Base-by-base conservation (phyloP, 2,329 filamentous ascomycete genomes). In the Colletotrichum cordylinicola region DNA sequence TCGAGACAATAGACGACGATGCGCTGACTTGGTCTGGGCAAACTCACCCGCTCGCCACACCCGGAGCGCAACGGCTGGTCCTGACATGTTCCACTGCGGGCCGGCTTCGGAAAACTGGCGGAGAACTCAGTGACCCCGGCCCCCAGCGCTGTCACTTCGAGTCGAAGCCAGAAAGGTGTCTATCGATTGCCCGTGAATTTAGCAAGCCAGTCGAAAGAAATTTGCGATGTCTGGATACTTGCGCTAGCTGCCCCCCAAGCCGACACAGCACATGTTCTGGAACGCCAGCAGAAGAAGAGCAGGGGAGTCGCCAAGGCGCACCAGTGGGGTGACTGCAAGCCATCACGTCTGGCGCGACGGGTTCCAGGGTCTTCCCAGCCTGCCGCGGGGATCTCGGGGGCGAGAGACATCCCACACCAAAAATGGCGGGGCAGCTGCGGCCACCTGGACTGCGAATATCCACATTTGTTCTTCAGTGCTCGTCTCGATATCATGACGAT, bases 311-410 rank as follows among this genome's bases (percentile, higher is more conserved):
- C 73, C 73, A 64, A 72, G 62, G 33, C 33, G 24, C 56, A 48
- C n/a, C 62, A n/a, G 67, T 74, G 61, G 72, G 60, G 72, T 71
- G 67, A 55, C 52, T 55, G 58, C 58, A 48, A 43, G 58, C 66
- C 52, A 74, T 35, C 39, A 61, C 55, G 24, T 33, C 58, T 66
- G 58, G 48, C 67, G 58, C 67, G 48, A 35, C 37, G 55, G 35
- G 69, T 68, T 65, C 73, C 64, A 61, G 73, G 73, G 43, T 73
- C 43, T 29, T 69, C 9, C 27, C 58, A 60, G 31, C 21, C 70
- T 43, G 43, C 21, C 64, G 43, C 73, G 73, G 73, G 73, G 73
- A 75, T 75, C 62, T 69, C 73, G 70, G 73, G 73, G 73, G 70
- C 73, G 73, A 75, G 64, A 68, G 55, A 33, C 56, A 29, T 61